Base-by-base conservation (phyloP, 2,329 filamentous ascomycete genomes). In the Knufia petricola region DNA sequence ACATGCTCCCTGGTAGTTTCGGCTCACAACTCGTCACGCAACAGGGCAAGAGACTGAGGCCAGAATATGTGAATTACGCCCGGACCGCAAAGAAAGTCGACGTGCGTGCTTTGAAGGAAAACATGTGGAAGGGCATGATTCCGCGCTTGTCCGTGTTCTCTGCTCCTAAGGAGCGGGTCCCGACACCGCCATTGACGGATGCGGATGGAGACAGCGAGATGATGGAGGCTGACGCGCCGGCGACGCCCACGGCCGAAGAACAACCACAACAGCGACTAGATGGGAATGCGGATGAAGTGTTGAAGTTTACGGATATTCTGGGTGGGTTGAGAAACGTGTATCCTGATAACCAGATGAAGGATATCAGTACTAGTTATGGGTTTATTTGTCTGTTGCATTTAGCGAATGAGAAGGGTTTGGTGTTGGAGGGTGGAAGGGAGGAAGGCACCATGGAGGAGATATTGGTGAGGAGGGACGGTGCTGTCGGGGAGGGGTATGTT, bases 361-460 rank as follows among this genome's bases (percentile, higher is more conserved):
- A 98, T 66, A 96, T 98, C 61, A 95, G 88, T 30, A 98, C 92
- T 0, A 94, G 75, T 13, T 84, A 78, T 57, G 94, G 92, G 64
- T 98, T 96, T 69, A 98, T 98, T 55, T 94, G 86, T 60, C 69
- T 95, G 50, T 70, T 95, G 55, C 89, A 95, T 67, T 64, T 95
- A 60, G 89, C 89, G 51, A 95, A 95, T 67, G 89, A 95, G 63
- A 90, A 94, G 69, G 89, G 89, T 0, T 71, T 95, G 32, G 74
- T 84, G 20, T 84, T 95, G 53, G 77, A 84, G 56, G 81, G 80
- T 48, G 70, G 76, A 37, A 70, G 76, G 28, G 67, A 62, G 6
- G 59, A 61, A 24, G 59, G 58, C 19, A 52, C 57, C 21, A 50
- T 52, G 31, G 50, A 55, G 31, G 70, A 73, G 53, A 69, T 73